Conservation (phyloP, 495 filamentous ascomycete species). For the Tuber umbilicatum region DNA sequence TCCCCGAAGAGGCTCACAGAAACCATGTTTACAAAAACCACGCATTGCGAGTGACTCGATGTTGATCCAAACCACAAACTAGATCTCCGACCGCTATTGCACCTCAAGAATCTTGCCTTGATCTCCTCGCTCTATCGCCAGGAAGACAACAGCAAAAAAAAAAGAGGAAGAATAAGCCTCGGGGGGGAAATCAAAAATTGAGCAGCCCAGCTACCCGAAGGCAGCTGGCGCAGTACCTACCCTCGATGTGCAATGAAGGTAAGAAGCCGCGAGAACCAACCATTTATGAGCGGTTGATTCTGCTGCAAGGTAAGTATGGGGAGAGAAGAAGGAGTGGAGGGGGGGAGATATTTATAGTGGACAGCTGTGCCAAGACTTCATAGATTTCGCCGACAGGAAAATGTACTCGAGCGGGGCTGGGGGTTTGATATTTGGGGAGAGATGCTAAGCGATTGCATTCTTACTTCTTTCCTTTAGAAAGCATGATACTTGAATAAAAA, state of each 20-base stretch:
- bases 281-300: background rate
- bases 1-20: too few relatives aligned
- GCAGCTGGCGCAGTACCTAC: too few relatives aligned
- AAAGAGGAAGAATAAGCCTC: background rate
- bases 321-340: background rate
- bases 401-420: too few relatives aligned
- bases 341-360: background rate
- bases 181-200: background rate
- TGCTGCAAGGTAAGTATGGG: too few relatives aligned
- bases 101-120: background rate
- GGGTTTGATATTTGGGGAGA: too few relatives aligned
- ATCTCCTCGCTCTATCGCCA: background rate
- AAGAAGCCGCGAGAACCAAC: background rate
- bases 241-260: background rate
- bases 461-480: too few relatives aligned
- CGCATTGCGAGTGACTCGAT: too few relatives aligned
- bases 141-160: background rate
- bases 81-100: background rate
- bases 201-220: background rate
- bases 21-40: too few relatives aligned
- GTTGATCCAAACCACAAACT: background rate
- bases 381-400: background rate
- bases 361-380: background rate
- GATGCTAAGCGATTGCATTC: too few relatives aligned
- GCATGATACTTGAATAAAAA: too few relatives aligned